Percentiles rank a stretch among this genome's conserved stretches.
These are phyloP conservation scores for Corylus americana DNA, from an alignment of 306 rosid genomes.

Conservation along the genomic window DNA sequence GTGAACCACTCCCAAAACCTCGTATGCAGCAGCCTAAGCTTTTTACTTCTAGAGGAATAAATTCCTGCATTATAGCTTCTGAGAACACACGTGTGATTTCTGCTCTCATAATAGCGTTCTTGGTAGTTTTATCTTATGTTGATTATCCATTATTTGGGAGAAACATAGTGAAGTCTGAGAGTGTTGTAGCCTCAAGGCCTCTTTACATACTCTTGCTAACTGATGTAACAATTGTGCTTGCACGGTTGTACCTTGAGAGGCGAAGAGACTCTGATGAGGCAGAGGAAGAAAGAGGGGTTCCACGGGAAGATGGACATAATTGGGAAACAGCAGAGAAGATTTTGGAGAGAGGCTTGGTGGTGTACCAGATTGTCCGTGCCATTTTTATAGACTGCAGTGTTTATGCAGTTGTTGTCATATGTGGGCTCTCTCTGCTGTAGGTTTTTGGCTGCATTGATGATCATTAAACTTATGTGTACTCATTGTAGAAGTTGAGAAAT, in stretches of 20 bases:
- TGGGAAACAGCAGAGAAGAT: slow-evolving; percentile 73
- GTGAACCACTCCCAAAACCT: neutral
- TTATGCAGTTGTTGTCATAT: slow-evolving; percentile 67
- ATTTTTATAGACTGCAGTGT: slow-evolving; percentile 75
- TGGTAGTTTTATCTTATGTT: slow-evolving; percentile 54
- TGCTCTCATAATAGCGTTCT: slow-evolving; percentile 51
- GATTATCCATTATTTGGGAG: slow-evolving; percentile 35
- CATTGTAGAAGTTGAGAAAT: too few species aligned
- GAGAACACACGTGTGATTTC: slow-evolving; percentile 54
- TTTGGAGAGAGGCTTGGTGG: slow-evolving; percentile 83
- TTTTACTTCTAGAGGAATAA: slow-evolving; percentile 65
- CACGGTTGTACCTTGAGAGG: slow-evolving; percentile 40
- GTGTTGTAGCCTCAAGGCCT: slow-evolving; percentile 57
- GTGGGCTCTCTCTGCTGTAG: slow-evolving; percentile 61
- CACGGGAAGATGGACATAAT: slow-evolving; percentile 33
- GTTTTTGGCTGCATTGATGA: neutral
- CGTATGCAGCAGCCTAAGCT: slow-evolving; percentile 15
- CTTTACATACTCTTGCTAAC: slow-evolving; percentile 67
- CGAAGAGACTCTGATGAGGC: slow-evolving; percentile 32
- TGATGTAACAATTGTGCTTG: slow-evolving; percentile 57
- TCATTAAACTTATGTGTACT: too few species aligned
- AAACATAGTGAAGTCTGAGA: slow-evolving; percentile 42
- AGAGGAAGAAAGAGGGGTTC: slow-evolving; percentile 30
- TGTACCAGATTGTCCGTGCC: slow-evolving; percentile 72
- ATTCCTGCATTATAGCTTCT: slow-evolving; percentile 59